Conservation (phyloP, 169 alveolate genomes). For the Cytauxzoon felis region DNA sequence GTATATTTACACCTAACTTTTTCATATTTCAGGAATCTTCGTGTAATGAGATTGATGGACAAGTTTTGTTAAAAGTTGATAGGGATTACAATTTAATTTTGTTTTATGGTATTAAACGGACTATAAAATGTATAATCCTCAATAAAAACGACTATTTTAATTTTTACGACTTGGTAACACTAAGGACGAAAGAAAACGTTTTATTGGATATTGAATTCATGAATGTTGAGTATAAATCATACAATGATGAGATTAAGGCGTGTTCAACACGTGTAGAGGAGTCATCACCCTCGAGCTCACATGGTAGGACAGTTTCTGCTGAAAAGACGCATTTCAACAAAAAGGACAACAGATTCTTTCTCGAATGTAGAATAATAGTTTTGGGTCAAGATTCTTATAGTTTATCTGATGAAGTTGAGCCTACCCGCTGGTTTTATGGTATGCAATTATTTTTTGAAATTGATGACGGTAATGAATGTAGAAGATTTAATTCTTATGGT, state of each 20-base stretch:
- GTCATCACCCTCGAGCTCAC: not conserved
- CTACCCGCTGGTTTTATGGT: conserved; percentile 47
- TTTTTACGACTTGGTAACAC: conserved; percentile 37
- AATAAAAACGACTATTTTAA: conserved; percentile 33
- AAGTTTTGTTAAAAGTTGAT: conserved; percentile 34
- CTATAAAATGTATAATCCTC: conserved; percentile 45
- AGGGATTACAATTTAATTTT: conserved; percentile 35
- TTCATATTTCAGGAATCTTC: conserved; percentile 18
- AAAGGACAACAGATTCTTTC: not conserved
- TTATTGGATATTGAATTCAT: conserved; percentile 48
- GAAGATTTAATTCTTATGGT: conserved; percentile 40
- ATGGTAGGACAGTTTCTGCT: not conserved
- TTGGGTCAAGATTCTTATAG: not conserved
- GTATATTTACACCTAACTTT: not conserved
- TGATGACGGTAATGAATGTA: conserved; percentile 16
- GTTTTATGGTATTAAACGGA: conserved; percentile 41
- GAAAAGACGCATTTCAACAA: not conserved
- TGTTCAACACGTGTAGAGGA: not conserved
- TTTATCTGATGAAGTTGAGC: not conserved
- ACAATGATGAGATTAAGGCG: not conserved
- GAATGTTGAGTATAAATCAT: conserved; percentile 1
- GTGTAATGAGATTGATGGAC: conserved; percentile 11
- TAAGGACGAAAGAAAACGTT: conserved; percentile 38
- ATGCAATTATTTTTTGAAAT: conserved; percentile 51
- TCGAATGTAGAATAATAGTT: conserved; percentile 35